A percentile compares a stretch with the other conserved stretches of the same genome.
Evolutionary conservation across 2,329 filamentous ascomycete genomes (phyloP).

Genomic region (Claviceps sp.): DNA sequence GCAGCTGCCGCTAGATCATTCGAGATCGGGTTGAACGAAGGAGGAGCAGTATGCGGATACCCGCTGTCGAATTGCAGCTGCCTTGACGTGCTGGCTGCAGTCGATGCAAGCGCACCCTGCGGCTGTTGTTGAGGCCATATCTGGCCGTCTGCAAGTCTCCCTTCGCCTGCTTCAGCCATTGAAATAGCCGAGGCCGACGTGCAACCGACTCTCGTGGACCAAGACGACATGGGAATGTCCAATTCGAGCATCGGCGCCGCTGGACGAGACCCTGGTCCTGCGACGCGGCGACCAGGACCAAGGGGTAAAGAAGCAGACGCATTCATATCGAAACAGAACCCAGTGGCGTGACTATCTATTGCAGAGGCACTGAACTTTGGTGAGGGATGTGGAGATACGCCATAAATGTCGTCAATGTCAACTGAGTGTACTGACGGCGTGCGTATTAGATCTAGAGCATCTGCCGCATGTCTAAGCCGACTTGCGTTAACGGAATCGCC

Average conservation of each 20-base stretch:
- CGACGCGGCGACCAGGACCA: not conserved
- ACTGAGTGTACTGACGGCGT: constrained; percentile 14
- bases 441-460: constrained; percentile 17
- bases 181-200: constrained; percentile 1
- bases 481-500: not conserved
- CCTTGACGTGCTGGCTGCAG: constrained; percentile 3
- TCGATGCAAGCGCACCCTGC: constrained; percentile 9
- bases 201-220: not conserved
- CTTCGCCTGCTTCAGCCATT: constrained; percentile 11
- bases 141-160: constrained; percentile 20
- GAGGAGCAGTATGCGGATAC: constrained; percentile 29
- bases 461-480: constrained; percentile 7
- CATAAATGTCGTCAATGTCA: constrained; percentile 27
- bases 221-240: constrained; percentile 15
- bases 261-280: constrained; percentile 1
- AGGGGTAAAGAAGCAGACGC: not conserved
- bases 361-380: constrained; percentile 14
- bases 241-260: constrained; percentile 12
- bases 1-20: constrained; percentile 19
- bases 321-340: not conserved
- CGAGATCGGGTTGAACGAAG: constrained; percentile 17
- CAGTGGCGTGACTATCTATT: not conserved
- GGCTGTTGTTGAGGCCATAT: constrained; percentile 33
- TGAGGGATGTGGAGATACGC: constrained; percentile 32
- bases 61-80: constrained; percentile 15